Conservation (phyloP, 83 land plant genomes). For the Diphasiastrum complanatum region DNA sequence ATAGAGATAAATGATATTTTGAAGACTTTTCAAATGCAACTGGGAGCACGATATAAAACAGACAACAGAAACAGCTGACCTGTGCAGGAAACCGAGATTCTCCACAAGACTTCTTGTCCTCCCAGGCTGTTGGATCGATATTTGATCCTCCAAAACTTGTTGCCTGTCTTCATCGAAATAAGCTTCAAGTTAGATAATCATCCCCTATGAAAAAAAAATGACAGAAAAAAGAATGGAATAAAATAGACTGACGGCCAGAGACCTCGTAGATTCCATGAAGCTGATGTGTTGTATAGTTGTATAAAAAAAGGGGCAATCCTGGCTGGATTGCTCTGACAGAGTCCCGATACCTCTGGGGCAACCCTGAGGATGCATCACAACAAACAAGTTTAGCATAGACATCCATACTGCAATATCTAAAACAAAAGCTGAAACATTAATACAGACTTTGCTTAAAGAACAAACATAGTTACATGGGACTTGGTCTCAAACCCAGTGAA, state of each 20-base stretch:
- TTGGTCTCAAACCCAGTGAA: too few species aligned
- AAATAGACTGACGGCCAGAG: slow-evolving; percentile 11
- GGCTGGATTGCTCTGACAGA: slow-evolving; percentile 87
- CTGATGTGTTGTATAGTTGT: slow-evolving; percentile 87
- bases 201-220: neutral
- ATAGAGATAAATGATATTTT: too few species aligned
- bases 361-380: slow-evolving; percentile 31
- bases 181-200: neutral
- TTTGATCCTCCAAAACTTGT: slow-evolving; percentile 84
- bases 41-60: too few species aligned
- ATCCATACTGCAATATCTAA: too few species aligned
- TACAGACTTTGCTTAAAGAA: too few species aligned
- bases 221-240: slow-evolving; percentile 4
- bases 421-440: too few species aligned
- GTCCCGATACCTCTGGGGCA: slow-evolving; percentile 79
- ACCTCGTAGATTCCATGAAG: slow-evolving; percentile 93
- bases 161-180: slow-evolving; percentile 41
- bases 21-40: too few species aligned
- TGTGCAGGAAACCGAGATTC: slow-evolving; percentile 94
- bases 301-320: slow-evolving; percentile 78
- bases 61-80: slow-evolving; percentile 28
- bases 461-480: too few species aligned
- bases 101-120: slow-evolving; percentile 80
- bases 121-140: slow-evolving; percentile 94
- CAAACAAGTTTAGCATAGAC: too few species aligned